These are phyloP conservation scores for Urtica urens DNA, from an alignment of 306 rosid species.

Conservation along the genomic window DNA sequence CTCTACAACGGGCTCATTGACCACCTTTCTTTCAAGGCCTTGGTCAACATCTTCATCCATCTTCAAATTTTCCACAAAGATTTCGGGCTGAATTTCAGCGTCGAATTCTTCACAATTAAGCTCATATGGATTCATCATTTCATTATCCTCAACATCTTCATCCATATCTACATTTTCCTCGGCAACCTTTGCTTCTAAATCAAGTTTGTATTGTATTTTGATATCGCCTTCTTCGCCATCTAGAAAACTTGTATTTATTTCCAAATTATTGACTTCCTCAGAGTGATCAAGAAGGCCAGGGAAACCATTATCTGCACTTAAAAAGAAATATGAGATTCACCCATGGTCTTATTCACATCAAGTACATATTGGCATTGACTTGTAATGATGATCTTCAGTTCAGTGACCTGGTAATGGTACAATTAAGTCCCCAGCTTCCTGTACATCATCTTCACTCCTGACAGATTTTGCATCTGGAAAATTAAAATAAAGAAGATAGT, in stretches of 20 bases:
- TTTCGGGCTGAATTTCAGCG: no score
- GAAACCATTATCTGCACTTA: not conserved
- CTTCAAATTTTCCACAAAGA: no score
- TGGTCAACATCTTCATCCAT: no score
- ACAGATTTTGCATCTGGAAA: not conserved
- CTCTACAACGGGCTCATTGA: no score
- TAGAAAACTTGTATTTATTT: not conserved
- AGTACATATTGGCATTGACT: not conserved
- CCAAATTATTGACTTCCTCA: not conserved
- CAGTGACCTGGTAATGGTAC: not conserved
- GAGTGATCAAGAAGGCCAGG: not conserved
- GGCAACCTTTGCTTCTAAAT: not conserved
- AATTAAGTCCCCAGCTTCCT: not conserved
- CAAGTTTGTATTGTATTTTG: not conserved
- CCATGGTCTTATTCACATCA: not conserved
- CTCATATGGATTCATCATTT: no score
- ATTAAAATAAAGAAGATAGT: not conserved
- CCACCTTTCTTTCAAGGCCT: no score
- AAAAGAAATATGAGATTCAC: not conserved
- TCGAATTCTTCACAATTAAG: no score
- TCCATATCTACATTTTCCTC: not conserved
- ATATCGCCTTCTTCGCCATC: not conserved
- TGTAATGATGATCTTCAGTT: not conserved
- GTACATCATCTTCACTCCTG: not conserved
- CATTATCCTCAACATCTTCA: no score